Percentiles rank a stretch among this genome's conserved stretches.
Evolutionary conservation across 495 filamentous ascomycete species (phyloP).

Genomic region (Apodospora peruviana): DNA sequence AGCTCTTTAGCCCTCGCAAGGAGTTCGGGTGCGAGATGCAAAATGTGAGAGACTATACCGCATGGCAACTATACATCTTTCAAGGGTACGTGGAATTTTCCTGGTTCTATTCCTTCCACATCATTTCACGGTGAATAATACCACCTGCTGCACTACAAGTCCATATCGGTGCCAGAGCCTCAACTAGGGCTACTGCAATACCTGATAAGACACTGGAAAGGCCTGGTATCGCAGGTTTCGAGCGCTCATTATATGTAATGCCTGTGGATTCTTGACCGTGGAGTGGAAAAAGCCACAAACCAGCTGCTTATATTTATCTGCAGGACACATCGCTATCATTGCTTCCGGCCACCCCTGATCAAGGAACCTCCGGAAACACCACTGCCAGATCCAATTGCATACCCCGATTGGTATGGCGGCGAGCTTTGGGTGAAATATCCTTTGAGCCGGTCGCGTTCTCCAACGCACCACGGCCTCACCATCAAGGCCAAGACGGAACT

Average conservation of each 20-base stretch:
- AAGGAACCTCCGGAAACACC: conserved; percentile 18
- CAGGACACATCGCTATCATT: conserved; percentile 24
- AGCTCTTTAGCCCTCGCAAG: conserved; percentile 16
- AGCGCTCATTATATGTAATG: no score
- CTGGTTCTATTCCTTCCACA: no score
- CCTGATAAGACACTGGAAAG: no score
- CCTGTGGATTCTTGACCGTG: no score
- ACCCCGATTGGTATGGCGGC: conserved; percentile 33
- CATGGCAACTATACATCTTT: conserved; percentile 32
- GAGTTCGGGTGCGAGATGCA: conserved; percentile 7
- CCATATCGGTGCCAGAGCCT: no score
- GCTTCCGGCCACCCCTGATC: conserved; percentile 19
- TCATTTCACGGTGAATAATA: no score
- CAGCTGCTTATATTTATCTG: neutral
- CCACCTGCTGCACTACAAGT: no score
- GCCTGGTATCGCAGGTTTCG: no score
- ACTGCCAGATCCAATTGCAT: conserved; percentile 24
- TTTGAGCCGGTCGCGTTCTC: conserved; percentile 12
- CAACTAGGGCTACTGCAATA: no score
- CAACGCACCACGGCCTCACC: conserved; percentile 19
- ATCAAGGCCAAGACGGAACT: conserved; percentile 31
- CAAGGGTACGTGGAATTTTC: conserved; percentile 25
- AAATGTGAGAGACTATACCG: conserved; percentile 26
- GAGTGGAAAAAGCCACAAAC: no score
- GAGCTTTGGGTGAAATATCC: conserved; percentile 35